Conservation (phyloP, 345 rosid genomes). For the Eucalyptus virginea region DNA sequence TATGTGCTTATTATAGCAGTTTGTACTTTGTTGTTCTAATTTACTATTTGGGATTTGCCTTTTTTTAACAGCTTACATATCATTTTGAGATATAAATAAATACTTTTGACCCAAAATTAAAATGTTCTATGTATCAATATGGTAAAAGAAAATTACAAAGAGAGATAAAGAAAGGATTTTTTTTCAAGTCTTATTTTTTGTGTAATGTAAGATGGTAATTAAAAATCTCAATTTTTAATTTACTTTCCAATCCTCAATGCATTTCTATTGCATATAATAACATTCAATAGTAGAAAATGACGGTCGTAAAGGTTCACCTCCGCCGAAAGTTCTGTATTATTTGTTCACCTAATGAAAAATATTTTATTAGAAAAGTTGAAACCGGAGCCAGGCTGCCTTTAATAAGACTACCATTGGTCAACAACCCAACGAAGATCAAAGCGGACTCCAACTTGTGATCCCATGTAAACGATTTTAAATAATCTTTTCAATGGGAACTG, state of each 20-base stretch:
- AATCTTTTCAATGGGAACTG: neutral
- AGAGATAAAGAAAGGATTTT: neutral
- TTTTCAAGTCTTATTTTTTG: neutral
- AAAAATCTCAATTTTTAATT: neutral
- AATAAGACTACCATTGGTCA: neutral
- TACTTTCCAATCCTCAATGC: neutral
- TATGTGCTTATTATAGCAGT: neutral
- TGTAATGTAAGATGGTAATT: neutral
- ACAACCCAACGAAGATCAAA: neutral
- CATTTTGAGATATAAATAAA: neutral
- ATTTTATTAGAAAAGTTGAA: neutral
- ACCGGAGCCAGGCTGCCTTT: neutral
- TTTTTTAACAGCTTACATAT: neutral
- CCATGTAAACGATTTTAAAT: neutral
- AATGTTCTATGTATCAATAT: neutral
- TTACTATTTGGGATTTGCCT: neutral
- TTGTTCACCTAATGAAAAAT: neutral
- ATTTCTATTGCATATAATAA: neutral
- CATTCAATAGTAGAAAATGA: neutral
- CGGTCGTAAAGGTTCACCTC: neutral
- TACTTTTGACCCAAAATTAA: neutral
- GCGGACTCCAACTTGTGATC: neutral
- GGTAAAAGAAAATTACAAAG: neutral
- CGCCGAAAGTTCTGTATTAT: neutral
- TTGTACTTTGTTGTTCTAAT: neutral